Base-by-base conservation (phyloP, 352 stramenopile genomes). In the Sclerospora graminicola region DNA sequence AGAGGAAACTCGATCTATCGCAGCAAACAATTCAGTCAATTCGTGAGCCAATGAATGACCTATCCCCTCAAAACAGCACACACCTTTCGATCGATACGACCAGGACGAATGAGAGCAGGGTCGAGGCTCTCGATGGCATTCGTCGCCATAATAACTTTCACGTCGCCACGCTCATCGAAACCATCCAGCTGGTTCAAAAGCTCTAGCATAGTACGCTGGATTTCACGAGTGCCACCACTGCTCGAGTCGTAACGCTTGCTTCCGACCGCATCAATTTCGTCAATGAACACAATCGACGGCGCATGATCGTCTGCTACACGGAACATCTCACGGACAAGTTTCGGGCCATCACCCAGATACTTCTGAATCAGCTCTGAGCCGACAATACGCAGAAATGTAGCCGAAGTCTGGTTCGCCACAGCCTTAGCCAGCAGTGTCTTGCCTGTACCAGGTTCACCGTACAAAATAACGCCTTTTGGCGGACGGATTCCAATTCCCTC, bases 101-200 rank as follows among this genome's bases (percentile, higher is more conserved):
- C 97, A 6, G 97, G 96, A 61, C 97, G 92, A 60, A 99, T 98
- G 32, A 99, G 76, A 5, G 97, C 97, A 7, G 97, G 97, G 66
- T 99, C 97, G 2, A 99, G 73, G 18, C 80, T 97, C 54, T 99
- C 96, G 54, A 99, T 99, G 43, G 95, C 90, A 68, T 99, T 99
- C 4, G 97, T 99, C 6, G 97, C 97, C 97, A 99, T 99, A 64
- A 99, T 99, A 34, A 99, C 84, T 83, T 99, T 99, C 41, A 99
- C 95, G 57, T 99, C 96, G 8, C 94, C 94, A 29, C 96, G 82
- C 66, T 99, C 96, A 62, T 99, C 96, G 52, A 99, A 99, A 32
- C 97, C 97, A 67, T 99, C 97, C 32, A 99, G 80, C 72, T 99
- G 97, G 70, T 99, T 99, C 8, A 99, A 70, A 23, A 99, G 78